Conservation (phyloP, 257 asterid species). For the Pogostemon cablin region DNA sequence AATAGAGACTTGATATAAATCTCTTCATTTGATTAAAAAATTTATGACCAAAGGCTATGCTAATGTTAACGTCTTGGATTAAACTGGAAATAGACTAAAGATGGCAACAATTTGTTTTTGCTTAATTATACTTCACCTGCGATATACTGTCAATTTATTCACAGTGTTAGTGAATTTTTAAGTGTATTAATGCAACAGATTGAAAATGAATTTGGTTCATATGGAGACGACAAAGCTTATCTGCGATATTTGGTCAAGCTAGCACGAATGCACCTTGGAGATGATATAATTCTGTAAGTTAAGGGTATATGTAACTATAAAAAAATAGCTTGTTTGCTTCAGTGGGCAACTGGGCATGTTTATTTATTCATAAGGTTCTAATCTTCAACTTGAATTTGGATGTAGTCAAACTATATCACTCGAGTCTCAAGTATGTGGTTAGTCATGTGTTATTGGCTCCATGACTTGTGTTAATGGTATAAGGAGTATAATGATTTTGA, state of each 20-base stretch:
- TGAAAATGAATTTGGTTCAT: constrained; percentile 97
- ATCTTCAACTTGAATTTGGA: constrained; percentile 16
- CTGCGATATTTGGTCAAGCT: constrained; percentile 78
- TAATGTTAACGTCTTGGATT: neutral
- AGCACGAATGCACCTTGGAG: constrained; percentile 78
- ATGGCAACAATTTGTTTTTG: neutral
- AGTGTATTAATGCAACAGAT: constrained; percentile 56
- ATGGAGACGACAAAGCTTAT: constrained; percentile 86
- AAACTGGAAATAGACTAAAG: neutral
- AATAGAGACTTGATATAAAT: constrained; percentile 2
- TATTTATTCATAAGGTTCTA: constrained; percentile 3
- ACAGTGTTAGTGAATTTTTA: constrained; percentile 31
- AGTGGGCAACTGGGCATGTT: constrained; percentile 4
- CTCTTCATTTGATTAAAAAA: neutral
- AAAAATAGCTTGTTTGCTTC: constrained; percentile 18
- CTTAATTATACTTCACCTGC: neutral
- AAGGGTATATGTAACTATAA: constrained; percentile 6
- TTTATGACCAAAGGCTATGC: constrained; percentile 1
- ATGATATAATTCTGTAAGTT: constrained; percentile 75
- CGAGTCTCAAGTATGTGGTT: constrained; percentile 1
- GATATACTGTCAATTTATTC: too few species aligned
- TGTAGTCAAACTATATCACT: constrained; percentile 14
- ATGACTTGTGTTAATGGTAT: neutral
- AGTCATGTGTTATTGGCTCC: constrained; percentile 14
- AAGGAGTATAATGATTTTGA: neutral